Evolutionary conservation across 164 flowering plant genomes (phyloP).

Genomic region (Cinnamomum chago): DNA sequence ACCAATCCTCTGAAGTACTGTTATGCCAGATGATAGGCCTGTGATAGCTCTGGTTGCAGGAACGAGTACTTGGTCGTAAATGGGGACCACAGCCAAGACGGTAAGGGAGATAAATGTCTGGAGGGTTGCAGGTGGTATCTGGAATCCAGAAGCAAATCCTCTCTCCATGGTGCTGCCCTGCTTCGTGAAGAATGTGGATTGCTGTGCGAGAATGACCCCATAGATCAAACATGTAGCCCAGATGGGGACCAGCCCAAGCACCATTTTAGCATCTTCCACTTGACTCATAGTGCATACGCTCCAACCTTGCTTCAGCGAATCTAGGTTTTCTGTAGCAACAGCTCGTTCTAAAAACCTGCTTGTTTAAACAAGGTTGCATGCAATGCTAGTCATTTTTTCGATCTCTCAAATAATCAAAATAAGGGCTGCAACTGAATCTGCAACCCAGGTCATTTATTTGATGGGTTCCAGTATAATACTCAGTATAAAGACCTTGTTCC

Average conservation of each 20-base stretch:
- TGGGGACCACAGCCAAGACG: conserved; percentile 17
- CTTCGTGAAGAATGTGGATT: conserved; percentile 31
- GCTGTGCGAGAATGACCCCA: conserved; percentile 22
- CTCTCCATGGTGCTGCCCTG: conserved; percentile 37
- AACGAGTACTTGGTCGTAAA: conserved; percentile 26
- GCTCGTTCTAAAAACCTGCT: conserved; percentile 22
- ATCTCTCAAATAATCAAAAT: too few relatives aligned
- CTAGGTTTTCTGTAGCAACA: background rate
- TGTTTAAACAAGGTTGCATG: background rate
- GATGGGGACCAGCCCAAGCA: conserved; percentile 19
- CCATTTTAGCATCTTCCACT: conserved; percentile 28
- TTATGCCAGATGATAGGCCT: conserved; percentile 21
- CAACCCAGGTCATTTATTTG: background rate
- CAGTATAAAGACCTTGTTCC: too few relatives aligned
- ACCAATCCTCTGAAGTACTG: conserved; percentile 32
- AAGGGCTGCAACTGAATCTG: too few relatives aligned
- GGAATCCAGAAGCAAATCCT: conserved; percentile 14
- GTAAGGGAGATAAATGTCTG: conserved; percentile 20
- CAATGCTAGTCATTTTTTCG: background rate
- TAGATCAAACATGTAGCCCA: conserved; percentile 26
- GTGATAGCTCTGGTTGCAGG: conserved; percentile 18
- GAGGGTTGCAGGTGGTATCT: conserved; percentile 24
- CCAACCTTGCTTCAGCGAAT: conserved; percentile 5
- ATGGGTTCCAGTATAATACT: too few relatives aligned
- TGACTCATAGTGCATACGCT: conserved; percentile 13